Evolutionary conservation across 2,329 filamentous ascomycete species (phyloP).

Genomic region (Ophiostoma pallidulum): DNA sequence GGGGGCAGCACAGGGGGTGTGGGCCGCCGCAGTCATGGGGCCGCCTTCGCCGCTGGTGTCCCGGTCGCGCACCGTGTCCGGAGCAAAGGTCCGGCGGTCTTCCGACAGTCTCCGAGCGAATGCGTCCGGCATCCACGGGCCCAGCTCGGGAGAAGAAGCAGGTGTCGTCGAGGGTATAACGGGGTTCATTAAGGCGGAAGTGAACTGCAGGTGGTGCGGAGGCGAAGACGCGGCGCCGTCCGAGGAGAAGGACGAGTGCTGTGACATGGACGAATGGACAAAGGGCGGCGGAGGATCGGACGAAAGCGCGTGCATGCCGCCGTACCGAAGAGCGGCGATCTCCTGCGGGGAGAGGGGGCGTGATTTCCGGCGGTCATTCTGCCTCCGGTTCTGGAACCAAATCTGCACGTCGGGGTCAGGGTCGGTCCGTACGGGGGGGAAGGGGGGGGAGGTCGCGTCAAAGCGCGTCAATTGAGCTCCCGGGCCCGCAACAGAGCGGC

Average conservation of each 20-base stretch:
- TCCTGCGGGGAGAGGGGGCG: slow-evolving; percentile 73
- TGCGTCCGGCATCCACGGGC: slow-evolving; percentile 16
- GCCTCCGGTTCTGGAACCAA: slow-evolving; percentile 93
- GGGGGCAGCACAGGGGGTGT: not conserved
- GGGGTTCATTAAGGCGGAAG: slow-evolving; percentile 6
- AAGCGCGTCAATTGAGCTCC: not conserved
- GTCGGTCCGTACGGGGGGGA: too few species aligned
- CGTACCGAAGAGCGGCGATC: slow-evolving; percentile 51
- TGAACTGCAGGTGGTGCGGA: slow-evolving; percentile 12
- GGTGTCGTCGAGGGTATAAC: slow-evolving; percentile 16
- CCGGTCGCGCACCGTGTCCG: not conserved
- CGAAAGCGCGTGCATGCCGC: slow-evolving; percentile 43
- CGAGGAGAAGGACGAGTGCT: slow-evolving; percentile 14
- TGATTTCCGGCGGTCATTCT: slow-evolving; percentile 85
- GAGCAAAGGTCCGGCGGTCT: slow-evolving; percentile 6
- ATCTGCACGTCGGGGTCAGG: too few species aligned
- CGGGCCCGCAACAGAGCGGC: not conserved
- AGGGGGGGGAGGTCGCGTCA: slow-evolving; percentile 3
- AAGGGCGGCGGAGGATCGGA: slow-evolving; percentile 32
- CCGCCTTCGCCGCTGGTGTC: not conserved
- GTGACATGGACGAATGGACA: slow-evolving; percentile 6
- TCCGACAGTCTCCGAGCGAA: slow-evolving; percentile 11
- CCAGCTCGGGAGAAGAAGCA: slow-evolving; percentile 18
- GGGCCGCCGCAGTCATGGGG: not conserved
- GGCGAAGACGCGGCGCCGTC: slow-evolving; percentile 14